Base-by-base conservation (phyloP, 1,139 yeast genomes). In the Debaryomyces nepalensis region DNA sequence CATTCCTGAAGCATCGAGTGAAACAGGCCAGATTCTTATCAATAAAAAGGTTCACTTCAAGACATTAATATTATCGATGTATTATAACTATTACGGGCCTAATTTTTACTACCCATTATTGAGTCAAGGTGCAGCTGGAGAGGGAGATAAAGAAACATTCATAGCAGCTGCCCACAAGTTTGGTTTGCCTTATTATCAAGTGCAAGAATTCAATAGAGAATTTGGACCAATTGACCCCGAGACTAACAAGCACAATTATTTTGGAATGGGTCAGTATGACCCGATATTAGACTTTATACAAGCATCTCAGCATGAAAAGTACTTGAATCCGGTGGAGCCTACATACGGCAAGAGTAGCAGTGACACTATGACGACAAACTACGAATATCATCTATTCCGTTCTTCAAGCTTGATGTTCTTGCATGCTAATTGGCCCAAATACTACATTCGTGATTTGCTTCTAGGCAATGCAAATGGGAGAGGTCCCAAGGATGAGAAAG, bases 71-170 rank as follows among this genome's bases (percentile, higher is more conserved):
- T 62, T 81, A 20, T 71, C 85, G 0, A 60, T 79, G 37, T 82
- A 80, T 54, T 82, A 82, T 57, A 81, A 81, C 51, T 61, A 64
- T 36, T 70, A 71, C 58, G 84, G 84, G 0, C 81, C 81, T 24
- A 64, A 68, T 26, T 79, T 73, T 59, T 81, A 75, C 55, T 77
- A 79, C 50, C 73, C 75, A 11, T 55, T 81, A 41, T 59, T 79
- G 37, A 73, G 79, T 9, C 83, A 79, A 58, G 82, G 82, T 47
- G 77, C 81, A 22, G 79, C 82, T 4, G 84, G 84, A 37, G 80
- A 79, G 56, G 84, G 84, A 49, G 84, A 79, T 55, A 81, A 81
- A 53, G 87, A 82, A 51, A 81, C 86, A 0, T 76, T 80, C 47
- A 70, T 77, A 34, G 81, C 84, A 1, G 85, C 85, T 3, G 81